A percentile compares a stretch with the other conserved stretches of the same genome.
phyloP scores from a whole-genome alignment of 1,284 basidiomycete species.

The Gymnopus androsaceus region DNA sequence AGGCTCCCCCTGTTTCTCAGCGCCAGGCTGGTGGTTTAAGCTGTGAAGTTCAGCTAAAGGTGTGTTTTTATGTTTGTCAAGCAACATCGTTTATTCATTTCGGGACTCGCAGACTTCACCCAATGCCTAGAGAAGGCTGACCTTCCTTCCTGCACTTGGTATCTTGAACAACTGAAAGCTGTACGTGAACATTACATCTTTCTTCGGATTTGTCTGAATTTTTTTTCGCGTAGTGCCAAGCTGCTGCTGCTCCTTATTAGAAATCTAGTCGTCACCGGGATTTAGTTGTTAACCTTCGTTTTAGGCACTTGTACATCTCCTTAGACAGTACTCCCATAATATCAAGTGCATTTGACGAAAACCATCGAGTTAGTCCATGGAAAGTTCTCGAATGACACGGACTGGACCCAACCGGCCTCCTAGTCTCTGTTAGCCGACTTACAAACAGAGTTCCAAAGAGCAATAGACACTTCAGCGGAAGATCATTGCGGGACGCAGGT shows the following conservation, averaged over 20 bases:
- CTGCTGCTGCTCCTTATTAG: slow-evolving; percentile 69
- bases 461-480: no score
- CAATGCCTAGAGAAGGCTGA: slow-evolving; percentile 79
- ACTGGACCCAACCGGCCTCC: no score
- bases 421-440: no score
- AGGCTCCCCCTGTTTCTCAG: slow-evolving; percentile 41
- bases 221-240: slow-evolving; percentile 60
- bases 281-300: no score
- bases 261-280: background rate
- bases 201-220: background rate
- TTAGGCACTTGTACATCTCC: no score
- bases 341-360: no score
- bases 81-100: slow-evolving; percentile 9
- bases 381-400: no score
- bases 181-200: slow-evolving; percentile 43
- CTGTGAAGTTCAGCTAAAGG: slow-evolving; percentile 78
- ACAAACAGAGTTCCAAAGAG: no score
- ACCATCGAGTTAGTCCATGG: no score
- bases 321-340: no score
- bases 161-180: slow-evolving; percentile 81
- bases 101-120: slow-evolving; percentile 59
- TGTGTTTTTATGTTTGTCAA: slow-evolving; percentile 34
- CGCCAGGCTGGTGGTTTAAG: slow-evolving; percentile 48
- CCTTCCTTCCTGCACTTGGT: slow-evolving; percentile 75
- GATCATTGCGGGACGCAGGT: no score